Evolutionary conservation across 2,329 filamentous ascomycete genomes (phyloP).

Genomic region (Fusarium luffae): DNA sequence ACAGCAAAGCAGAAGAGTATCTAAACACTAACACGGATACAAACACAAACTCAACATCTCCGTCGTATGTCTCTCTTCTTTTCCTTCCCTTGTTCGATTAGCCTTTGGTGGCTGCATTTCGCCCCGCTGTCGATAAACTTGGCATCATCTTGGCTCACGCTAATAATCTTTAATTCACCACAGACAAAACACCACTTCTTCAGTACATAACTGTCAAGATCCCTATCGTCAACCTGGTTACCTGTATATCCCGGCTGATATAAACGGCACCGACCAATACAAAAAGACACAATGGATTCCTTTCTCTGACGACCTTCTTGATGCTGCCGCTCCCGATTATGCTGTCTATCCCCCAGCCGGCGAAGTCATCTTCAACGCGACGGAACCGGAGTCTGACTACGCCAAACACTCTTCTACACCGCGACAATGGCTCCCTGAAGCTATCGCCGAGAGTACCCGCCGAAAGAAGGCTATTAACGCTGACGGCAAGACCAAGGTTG

Average conservation of each 20-base stretch:
- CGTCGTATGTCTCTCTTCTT: constrained; percentile 13
- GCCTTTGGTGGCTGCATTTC: background rate
- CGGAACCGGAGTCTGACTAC: constrained; percentile 48
- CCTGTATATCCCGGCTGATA: constrained; percentile 60
- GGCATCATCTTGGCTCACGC: constrained; percentile 19
- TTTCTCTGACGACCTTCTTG: constrained; percentile 61
- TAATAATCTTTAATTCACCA: constrained; percentile 13
- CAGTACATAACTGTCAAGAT: constrained; percentile 29
- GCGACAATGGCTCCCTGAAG: constrained; percentile 29
- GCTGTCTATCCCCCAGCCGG: constrained; percentile 52
- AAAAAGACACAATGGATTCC: constrained; percentile 58
- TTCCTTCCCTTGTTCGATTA: background rate
- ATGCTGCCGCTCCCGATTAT: constrained; percentile 63
- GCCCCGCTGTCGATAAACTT: constrained; percentile 12
- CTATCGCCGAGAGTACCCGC: constrained; percentile 25
- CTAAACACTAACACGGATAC: constrained; percentile 1
- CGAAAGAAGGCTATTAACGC: constrained; percentile 18
- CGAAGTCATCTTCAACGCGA: constrained; percentile 76
- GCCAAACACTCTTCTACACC: constrained; percentile 24
- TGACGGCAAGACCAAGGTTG: background rate
- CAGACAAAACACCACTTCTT: background rate
- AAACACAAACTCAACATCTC: background rate
- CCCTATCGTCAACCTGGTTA: constrained; percentile 63
- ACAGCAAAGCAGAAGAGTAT: constrained; percentile 27
- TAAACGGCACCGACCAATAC: constrained; percentile 66